phyloP scores from a whole-genome alignment of 2,329 filamentous ascomycete genomes.

The Mycosphaerella sp. region DNA sequence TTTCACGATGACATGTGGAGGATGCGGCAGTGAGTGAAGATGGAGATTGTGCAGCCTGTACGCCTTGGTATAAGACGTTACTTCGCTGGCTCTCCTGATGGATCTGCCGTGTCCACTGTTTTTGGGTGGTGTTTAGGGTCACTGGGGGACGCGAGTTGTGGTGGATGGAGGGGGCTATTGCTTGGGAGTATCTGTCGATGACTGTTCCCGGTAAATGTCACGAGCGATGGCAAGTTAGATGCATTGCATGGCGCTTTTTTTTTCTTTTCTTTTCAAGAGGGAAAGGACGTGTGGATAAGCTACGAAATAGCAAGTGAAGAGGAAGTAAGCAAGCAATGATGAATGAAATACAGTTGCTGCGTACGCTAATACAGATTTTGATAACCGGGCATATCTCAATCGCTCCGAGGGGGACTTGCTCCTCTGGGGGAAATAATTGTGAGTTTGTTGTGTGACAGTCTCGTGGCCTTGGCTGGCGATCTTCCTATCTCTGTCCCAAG shows the following conservation, averaged over 20 bases:
- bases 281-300: not conserved
- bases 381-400: too few species aligned
- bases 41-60: not conserved
- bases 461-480: slow-evolving; percentile 14
- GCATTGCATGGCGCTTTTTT: not conserved
- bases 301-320: not conserved
- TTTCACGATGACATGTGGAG: slow-evolving; percentile 20
- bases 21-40: slow-evolving; percentile 15
- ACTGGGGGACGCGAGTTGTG: not conserved
- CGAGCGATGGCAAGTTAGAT: not conserved
- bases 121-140: not conserved
- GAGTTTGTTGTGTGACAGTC: not conserved
- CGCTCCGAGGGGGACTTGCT: too few species aligned
- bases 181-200: not conserved
- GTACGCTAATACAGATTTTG: not conserved
- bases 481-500: slow-evolving; percentile 24
- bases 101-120: not conserved
- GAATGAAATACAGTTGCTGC: not conserved
- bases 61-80: slow-evolving; percentile 20
- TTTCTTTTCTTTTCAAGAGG: too few species aligned
- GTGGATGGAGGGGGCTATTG: not conserved
- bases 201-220: not conserved
- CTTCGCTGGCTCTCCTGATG: slow-evolving; percentile 19
- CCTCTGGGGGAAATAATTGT: too few species aligned
- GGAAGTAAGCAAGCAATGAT: not conserved